phyloP scores from a whole-genome alignment of 495 filamentous ascomycete species.

The Lineolata rhizophorae region DNA sequence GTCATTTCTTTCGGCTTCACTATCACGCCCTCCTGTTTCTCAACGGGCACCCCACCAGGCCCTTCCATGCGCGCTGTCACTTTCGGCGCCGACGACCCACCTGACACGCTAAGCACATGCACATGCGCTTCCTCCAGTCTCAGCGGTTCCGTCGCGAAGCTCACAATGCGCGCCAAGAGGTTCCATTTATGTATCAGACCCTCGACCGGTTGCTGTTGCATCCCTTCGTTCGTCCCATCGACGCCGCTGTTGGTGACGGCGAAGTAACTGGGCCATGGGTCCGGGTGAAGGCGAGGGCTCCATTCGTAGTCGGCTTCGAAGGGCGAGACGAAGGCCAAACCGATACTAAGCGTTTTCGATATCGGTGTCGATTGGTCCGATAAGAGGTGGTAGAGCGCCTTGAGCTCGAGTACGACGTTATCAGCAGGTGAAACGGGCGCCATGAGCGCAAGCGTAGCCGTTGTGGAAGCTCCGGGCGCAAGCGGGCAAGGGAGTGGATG shows the following conservation, averaged over 20 bases:
- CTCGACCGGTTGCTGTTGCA: slow-evolving; percentile 1
- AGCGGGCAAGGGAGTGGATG: slow-evolving; percentile 30
- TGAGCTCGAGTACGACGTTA: slow-evolving; percentile 49
- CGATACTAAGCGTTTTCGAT: slow-evolving; percentile 40
- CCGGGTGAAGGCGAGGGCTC: slow-evolving; percentile 48
- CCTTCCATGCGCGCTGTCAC: no score
- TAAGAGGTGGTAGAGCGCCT: slow-evolving; percentile 50
- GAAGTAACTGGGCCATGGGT: slow-evolving; percentile 76
- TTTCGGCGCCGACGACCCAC: no score
- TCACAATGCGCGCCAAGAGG: slow-evolving; percentile 48
- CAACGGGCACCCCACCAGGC: no score
- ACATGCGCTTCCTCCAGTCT: slow-evolving; percentile 41
- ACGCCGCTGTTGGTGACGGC: no score
- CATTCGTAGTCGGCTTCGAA: slow-evolving; percentile 83
- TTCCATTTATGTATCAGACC: slow-evolving; percentile 71
- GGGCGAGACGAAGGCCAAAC: slow-evolving; percentile 51
- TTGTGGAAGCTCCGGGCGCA: slow-evolving; percentile 16
- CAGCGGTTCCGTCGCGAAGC: slow-evolving; percentile 51
- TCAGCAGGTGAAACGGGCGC: slow-evolving; percentile 28
- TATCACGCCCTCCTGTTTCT: no score
- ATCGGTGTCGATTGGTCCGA: slow-evolving; percentile 73
- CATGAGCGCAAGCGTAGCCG: slow-evolving; percentile 26
- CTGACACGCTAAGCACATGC: no score
- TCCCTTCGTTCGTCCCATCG: no score
- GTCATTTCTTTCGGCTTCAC: no score